Percentiles rank a stretch among this genome's conserved stretches.
phyloP scores from a whole-genome alignment of 768 basidiomycete species.

The Russula earlei region DNA sequence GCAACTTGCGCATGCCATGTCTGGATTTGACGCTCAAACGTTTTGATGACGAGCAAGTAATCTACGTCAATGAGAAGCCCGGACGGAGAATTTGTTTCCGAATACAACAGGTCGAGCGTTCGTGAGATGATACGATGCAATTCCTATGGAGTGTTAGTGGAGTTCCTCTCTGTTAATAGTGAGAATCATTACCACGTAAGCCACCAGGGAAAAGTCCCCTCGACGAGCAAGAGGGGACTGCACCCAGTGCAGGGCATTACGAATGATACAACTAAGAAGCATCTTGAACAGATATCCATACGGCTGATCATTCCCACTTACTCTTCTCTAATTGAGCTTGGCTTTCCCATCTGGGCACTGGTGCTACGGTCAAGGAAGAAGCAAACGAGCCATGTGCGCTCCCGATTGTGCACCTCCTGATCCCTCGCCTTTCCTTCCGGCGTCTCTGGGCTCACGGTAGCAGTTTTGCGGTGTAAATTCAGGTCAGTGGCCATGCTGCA shows the following conservation, averaged over 20 bases:
- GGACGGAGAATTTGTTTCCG: conserved; percentile 65
- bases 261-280: conserved; percentile 65
- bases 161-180: not conserved
- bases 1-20: conserved; percentile 51
- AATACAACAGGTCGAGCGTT: conserved; percentile 85
- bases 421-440: conserved; percentile 76
- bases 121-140: conserved; percentile 84
- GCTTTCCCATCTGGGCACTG: conserved; percentile 96
- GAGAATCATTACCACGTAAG: conserved; percentile 55
- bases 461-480: conserved; percentile 86
- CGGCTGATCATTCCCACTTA: conserved; percentile 33
- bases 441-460: conserved; percentile 48
- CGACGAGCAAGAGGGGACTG: conserved; percentile 51
- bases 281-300: conserved; percentile 8
- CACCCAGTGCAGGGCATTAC: conserved; percentile 71
- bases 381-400: conserved; percentile 89
- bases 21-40: conserved; percentile 70
- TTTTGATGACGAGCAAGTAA: conserved; percentile 74
- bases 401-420: conserved; percentile 84
- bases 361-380: conserved; percentile 81
- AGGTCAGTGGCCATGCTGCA: conserved; percentile 89
- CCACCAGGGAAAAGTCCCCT: conserved; percentile 60
- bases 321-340: conserved; percentile 90
- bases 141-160: conserved; percentile 38
- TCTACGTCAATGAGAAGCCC: conserved; percentile 80